Percentiles rank a stretch among this genome's conserved stretches.
Conservation (phyloP, 768 basidiomycete species). For the Butyriboletus loyo region DNA sequence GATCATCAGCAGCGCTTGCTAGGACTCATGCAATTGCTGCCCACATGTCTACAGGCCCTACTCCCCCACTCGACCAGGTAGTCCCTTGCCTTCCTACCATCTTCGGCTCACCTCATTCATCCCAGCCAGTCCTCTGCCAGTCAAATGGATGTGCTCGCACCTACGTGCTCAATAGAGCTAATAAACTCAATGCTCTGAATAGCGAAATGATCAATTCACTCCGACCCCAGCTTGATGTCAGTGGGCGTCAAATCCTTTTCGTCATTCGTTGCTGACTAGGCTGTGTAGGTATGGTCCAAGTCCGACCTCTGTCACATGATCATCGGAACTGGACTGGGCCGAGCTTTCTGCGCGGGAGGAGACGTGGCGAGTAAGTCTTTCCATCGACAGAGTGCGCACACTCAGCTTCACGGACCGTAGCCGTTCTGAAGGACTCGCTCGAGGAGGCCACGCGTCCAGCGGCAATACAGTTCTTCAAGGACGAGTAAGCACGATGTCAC, state of each 20-base stretch:
- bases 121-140: conserved; percentile 61
- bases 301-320: conserved; percentile 71
- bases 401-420: conserved; percentile 34
- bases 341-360: conserved; percentile 92
- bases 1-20: conserved; percentile 24
- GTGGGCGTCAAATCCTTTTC: conserved; percentile 12
- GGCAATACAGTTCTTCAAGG: conserved; percentile 86
- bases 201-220: conserved; percentile 72
- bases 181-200: conserved; percentile 81
- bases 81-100: not conserved
- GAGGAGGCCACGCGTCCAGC: conserved; percentile 49
- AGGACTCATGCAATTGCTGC: conserved; percentile 32
- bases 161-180: conserved; percentile 77
- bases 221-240: conserved; percentile 72
- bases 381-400: conserved; percentile 1
- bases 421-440: conserved; percentile 51
- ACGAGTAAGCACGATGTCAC: conserved; percentile 58
- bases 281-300: conserved; percentile 64
- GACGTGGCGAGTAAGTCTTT: conserved; percentile 78
- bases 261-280: conserved; percentile 6
- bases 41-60: conserved; percentile 32
- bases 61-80: conserved; percentile 26
- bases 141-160: conserved; percentile 60
- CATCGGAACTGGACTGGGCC: conserved; percentile 65
- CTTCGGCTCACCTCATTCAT: conserved; percentile 19